Evolutionary conservation across 2,329 filamentous ascomycete genomes (phyloP).

Genomic region (Monilinia fructicola): DNA sequence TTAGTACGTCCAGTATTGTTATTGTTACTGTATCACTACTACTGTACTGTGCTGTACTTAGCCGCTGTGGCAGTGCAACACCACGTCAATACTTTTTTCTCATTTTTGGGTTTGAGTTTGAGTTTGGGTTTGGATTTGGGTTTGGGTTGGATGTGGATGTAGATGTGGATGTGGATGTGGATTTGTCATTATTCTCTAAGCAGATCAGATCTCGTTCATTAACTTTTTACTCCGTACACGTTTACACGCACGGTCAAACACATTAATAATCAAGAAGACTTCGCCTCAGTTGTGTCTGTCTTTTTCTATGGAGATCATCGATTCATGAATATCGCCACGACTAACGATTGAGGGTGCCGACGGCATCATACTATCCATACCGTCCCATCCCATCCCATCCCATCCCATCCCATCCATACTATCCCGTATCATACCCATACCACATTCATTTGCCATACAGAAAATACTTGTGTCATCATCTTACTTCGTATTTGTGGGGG

Average conservation of each 20-base stretch:
- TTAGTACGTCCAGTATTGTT: too few relatives aligned
- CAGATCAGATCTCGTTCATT: not conserved
- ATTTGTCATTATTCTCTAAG: not conserved
- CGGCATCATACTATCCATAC: too few relatives aligned
- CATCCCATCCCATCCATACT: too few relatives aligned
- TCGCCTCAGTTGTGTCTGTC: not conserved
- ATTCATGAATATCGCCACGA: slow-evolving; percentile 2
- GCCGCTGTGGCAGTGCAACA: slow-evolving; percentile 24
- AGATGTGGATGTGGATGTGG: too few relatives aligned
- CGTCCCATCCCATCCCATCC: too few relatives aligned
- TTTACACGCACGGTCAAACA: too few relatives aligned
- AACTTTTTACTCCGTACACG: not conserved
- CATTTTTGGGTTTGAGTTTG: too few relatives aligned
- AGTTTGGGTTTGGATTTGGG: too few relatives aligned
- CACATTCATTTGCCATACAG: not conserved
- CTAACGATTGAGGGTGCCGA: not conserved
- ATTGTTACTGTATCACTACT: too few relatives aligned
- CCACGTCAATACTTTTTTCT: slow-evolving; percentile 7
- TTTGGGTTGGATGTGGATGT: too few relatives aligned
- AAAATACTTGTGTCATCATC: not conserved
- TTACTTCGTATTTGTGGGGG: slow-evolving; percentile 7
- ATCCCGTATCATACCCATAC: not conserved
- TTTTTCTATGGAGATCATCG: not conserved
- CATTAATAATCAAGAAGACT: not conserved
- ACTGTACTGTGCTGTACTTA: not conserved